Evolutionary conservation across 2,329 filamentous ascomycete genomes (phyloP).

Genomic region (Nannizziopsis barbatae): DNA sequence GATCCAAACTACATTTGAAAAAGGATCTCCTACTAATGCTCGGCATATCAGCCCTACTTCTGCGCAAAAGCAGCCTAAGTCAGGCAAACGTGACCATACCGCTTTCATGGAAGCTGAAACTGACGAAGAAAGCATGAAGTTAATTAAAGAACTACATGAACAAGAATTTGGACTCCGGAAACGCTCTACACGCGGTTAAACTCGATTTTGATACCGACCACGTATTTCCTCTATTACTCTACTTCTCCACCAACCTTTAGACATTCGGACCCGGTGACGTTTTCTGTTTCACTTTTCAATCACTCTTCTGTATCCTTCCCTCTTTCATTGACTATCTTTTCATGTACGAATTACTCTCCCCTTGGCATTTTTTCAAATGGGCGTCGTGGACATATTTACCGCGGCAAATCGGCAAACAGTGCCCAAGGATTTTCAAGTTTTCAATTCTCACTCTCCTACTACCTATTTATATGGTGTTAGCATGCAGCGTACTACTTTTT

Average conservation of each 20-base stretch:
- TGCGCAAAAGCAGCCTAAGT: slow-evolving; percentile 14
- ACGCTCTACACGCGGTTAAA: slow-evolving; percentile 19
- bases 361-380: background rate
- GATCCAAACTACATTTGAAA: background rate
- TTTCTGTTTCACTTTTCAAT: slow-evolving; percentile 1
- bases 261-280: too few relatives aligned
- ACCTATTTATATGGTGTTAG: too few relatives aligned
- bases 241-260: background rate
- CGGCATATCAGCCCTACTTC: slow-evolving; percentile 11
- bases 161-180: slow-evolving; percentile 36
- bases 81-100: slow-evolving; percentile 21
- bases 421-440: too few relatives aligned
- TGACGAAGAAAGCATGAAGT: slow-evolving; percentile 34
- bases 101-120: slow-evolving; percentile 24
- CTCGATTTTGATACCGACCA: background rate
- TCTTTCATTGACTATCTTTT: slow-evolving; percentile 9
- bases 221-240: background rate
- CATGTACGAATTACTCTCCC: slow-evolving; percentile 4
- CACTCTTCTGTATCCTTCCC: slow-evolving; percentile 14
- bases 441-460: too few relatives aligned
- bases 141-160: slow-evolving; percentile 38
- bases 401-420: too few relatives aligned
- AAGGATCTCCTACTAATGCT: slow-evolving; percentile 17
- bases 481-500: too few relatives aligned
- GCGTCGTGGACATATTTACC: background rate